Evolutionary conservation across 495 filamentous ascomycete species (phyloP).

Genomic region (Lasiosphaeria miniovina): DNA sequence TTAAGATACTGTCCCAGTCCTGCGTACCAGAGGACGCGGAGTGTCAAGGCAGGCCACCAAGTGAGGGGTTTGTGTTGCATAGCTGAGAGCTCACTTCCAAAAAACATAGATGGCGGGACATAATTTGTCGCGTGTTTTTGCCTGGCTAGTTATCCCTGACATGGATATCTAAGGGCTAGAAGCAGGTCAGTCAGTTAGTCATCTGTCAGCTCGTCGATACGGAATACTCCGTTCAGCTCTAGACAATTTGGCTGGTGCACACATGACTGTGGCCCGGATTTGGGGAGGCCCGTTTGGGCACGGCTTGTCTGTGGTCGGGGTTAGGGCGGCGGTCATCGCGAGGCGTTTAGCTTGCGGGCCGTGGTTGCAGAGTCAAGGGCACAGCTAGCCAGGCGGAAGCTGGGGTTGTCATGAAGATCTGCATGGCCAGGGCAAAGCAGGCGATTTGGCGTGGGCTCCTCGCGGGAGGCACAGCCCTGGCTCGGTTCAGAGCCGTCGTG

Average conservation of each 20-base stretch:
- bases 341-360: constrained; percentile 9
- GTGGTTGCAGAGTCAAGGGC: constrained; percentile 7
- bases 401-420: constrained; percentile 22
- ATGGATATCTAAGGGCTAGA: too few species aligned
- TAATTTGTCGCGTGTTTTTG: too few species aligned
- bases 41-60: neutral
- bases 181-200: neutral
- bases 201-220: neutral
- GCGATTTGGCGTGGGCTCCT: constrained; percentile 7
- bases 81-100: neutral
- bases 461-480: neutral
- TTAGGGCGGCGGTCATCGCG: neutral
- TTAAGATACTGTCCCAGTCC: neutral
- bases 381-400: constrained; percentile 10
- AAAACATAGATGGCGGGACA: too few species aligned
- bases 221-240: neutral
- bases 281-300: neutral
- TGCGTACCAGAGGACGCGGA: neutral
- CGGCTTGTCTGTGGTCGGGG: neutral
- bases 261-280: neutral
- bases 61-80: neutral
- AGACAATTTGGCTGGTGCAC: neutral
- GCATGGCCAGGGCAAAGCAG: constrained; percentile 6
- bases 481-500: constrained; percentile 1
- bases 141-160: too few species aligned